Conservation (phyloP, 768 basidiomycete genomes). For the Xanthoconium purpureum region DNA sequence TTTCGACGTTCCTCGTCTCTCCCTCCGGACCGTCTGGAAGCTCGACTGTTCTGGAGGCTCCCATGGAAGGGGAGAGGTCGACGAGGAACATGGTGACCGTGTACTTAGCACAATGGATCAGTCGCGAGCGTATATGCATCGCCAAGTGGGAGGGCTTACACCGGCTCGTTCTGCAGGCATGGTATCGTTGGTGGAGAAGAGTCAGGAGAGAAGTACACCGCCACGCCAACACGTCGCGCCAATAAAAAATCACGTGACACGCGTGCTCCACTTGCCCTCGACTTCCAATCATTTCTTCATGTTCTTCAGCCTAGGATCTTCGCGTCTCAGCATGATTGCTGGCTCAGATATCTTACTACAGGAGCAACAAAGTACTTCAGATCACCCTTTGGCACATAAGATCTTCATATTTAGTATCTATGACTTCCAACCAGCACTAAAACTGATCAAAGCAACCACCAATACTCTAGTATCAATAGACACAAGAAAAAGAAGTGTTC, state of each 20-base stretch:
- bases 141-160: conserved; percentile 40
- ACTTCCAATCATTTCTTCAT: no score
- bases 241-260: conserved; percentile 34
- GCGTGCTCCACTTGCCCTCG: neutral
- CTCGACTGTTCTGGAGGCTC: conserved; percentile 53
- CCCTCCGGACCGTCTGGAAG: conserved; percentile 51
- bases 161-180: conserved; percentile 83
- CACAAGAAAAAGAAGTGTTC: no score
- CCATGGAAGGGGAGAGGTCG: conserved; percentile 88
- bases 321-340: no score
- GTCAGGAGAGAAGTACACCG: conserved; percentile 18
- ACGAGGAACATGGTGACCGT: conserved; percentile 88
- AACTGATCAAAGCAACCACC: no score
- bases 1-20: conserved; percentile 49
- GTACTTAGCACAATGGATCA: conserved; percentile 41
- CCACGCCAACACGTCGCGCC: conserved; percentile 25
- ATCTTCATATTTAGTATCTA: no score
- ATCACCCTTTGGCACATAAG: no score
- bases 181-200: conserved; percentile 23
- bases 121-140: neutral
- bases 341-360: no score
- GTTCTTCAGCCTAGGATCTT: no score
- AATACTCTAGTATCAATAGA: no score
- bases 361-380: no score
- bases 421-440: no score